A percentile compares a stretch with the other conserved stretches of the same genome.
phyloP scores from a whole-genome alignment of 1,284 basidiomycete genomes.

The Malassezia arunalokei region DNA sequence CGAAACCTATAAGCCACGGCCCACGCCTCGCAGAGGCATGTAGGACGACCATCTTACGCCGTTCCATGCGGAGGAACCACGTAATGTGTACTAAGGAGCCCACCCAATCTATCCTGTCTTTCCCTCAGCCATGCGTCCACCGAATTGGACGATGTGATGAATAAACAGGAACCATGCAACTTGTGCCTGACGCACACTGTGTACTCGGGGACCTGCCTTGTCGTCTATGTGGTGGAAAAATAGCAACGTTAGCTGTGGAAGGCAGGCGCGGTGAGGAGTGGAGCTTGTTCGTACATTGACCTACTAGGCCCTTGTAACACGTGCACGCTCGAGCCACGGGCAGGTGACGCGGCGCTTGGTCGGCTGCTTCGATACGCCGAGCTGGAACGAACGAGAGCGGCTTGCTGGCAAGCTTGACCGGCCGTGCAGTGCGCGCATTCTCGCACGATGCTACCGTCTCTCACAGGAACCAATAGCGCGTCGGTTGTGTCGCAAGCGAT shows the following conservation, averaged over 20 bases:
- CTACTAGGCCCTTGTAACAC: neutral
- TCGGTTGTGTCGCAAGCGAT: constrained; percentile 13
- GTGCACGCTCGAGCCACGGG: constrained; percentile 12
- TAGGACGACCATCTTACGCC: constrained; percentile 12
- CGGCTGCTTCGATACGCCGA: neutral
- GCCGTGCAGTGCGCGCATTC: neutral
- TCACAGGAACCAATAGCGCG: constrained; percentile 3
- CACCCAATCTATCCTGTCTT: constrained; percentile 13
- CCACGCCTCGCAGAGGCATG: neutral
- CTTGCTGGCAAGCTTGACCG: no score
- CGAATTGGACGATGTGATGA: constrained; percentile 14
- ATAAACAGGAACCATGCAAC: constrained; percentile 3
- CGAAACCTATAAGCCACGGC: neutral
- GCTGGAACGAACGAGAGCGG: neutral
- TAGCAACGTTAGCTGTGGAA: no score
- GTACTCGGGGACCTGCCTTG: neutral
- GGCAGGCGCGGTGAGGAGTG: no score
- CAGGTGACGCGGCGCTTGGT: neutral
- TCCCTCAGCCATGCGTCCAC: constrained; percentile 17
- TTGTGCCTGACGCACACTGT: no score
- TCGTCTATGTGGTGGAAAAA: no score
- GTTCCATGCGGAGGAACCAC: neutral
- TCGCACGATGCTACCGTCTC: constrained; percentile 11
- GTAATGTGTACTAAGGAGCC: constrained; percentile 14
- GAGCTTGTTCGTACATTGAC: neutral